Evolutionary conservation across 306 rosid genomes (phyloP).

Genomic region (Acacia acuminata): DNA sequence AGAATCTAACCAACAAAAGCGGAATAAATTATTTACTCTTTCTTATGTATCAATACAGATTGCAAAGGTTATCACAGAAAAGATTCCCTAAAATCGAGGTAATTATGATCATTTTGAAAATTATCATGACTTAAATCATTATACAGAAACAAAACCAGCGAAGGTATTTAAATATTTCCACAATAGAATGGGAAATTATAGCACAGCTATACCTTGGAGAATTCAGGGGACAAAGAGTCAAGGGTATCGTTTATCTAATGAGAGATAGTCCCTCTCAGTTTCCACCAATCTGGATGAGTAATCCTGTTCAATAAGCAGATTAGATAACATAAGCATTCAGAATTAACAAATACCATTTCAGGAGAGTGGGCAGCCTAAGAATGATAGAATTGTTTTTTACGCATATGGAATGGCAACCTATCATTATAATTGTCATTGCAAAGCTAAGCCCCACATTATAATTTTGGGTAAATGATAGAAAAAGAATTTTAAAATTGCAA

Average conservation of each 20-base stretch:
- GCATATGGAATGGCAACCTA: too few species aligned
- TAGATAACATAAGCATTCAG: slow-evolving; percentile 14
- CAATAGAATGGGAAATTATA: neutral
- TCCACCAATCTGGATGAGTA: slow-evolving; percentile 72
- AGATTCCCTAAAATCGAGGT: neutral
- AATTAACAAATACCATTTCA: slow-evolving; percentile 18
- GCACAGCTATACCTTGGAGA: slow-evolving; percentile 65
- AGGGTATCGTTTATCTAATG: slow-evolving; percentile 77
- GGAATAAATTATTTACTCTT: neutral
- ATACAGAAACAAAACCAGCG: neutral
- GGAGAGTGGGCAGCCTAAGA: neutral
- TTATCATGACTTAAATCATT: neutral
- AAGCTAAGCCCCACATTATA: too few species aligned
- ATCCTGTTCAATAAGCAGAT: slow-evolving; percentile 55
- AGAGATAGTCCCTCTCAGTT: slow-evolving; percentile 80
- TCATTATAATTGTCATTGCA: too few species aligned
- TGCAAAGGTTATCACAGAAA: neutral
- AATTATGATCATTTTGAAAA: neutral
- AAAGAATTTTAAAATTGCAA: too few species aligned
- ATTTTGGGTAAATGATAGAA: too few species aligned
- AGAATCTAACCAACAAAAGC: too few species aligned
- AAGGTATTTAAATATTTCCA: neutral
- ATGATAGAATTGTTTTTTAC: too few species aligned
- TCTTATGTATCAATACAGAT: neutral
- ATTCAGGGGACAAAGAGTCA: slow-evolving; percentile 82